A percentile compares a stretch with the other conserved stretches of the same genome.
Conservation (phyloP, 345 rosid species). For the Gossypium turneri region DNA sequence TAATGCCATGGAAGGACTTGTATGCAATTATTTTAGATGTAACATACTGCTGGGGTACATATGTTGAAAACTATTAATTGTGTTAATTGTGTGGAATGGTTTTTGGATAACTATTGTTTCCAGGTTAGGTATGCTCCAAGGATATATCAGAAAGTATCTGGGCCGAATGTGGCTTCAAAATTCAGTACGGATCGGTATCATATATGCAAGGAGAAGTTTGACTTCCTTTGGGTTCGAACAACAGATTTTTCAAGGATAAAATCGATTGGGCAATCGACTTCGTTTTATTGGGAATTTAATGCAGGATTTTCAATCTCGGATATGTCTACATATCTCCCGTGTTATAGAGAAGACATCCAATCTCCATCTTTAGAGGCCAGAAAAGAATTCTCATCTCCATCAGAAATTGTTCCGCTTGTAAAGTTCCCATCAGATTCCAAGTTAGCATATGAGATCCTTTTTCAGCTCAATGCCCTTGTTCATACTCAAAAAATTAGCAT, state of each 20-base stretch:
- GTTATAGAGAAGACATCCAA: constrained; percentile 36
- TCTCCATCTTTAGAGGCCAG: constrained; percentile 38
- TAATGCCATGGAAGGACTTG: neutral
- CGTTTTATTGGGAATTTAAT: constrained; percentile 57
- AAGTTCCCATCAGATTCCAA: constrained; percentile 32
- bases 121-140: constrained; percentile 75
- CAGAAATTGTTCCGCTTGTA: constrained; percentile 63
- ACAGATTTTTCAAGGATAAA: constrained; percentile 62
- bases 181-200: constrained; percentile 56
- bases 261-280: constrained; percentile 62
- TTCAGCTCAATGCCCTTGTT: constrained; percentile 75
- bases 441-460: constrained; percentile 67
- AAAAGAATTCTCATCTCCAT: constrained; percentile 38
- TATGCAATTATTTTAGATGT: neutral
- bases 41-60: neutral
- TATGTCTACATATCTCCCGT: constrained; percentile 50
- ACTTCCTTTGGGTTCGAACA: constrained; percentile 82
- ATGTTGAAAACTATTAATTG: neutral
- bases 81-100: neutral
- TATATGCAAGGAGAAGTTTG: constrained; percentile 77
- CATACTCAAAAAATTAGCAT: constrained; percentile 76
- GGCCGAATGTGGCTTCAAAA: constrained; percentile 51
- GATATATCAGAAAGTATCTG: constrained; percentile 57
- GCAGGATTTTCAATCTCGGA: constrained; percentile 38
- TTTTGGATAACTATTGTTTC: constrained; percentile 14